phyloP scores from a whole-genome alignment of 441 rosid genomes.

The Erysimum cheiri region DNA sequence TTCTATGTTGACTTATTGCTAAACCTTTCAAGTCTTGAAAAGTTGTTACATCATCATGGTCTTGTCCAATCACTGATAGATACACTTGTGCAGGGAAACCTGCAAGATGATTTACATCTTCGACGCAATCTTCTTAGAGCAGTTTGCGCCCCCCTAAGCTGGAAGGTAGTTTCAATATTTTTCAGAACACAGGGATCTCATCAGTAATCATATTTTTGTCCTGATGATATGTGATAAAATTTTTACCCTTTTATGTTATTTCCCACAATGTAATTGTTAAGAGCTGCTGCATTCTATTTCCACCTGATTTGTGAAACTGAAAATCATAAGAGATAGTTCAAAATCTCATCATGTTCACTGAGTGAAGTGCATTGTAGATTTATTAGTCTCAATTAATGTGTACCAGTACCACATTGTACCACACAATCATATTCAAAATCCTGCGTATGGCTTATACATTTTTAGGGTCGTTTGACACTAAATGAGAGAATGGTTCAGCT shows the following conservation, averaged over 20 bases:
- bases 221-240: constrained; percentile 27
- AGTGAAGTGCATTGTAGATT: constrained; percentile 9
- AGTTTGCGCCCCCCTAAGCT: constrained; percentile 60
- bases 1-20: constrained; percentile 19
- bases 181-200: constrained; percentile 12
- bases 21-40: constrained; percentile 17
- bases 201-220: constrained; percentile 20
- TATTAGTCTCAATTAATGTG: constrained; percentile 18
- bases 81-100: constrained; percentile 70
- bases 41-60: constrained; percentile 23
- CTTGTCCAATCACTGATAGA: constrained; percentile 12
- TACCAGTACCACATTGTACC: constrained; percentile 16
- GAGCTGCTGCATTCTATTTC: constrained; percentile 29
- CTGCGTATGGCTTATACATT: constrained; percentile 34
- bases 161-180: constrained; percentile 63
- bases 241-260: constrained; percentile 11
- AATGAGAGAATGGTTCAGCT: constrained; percentile 64
- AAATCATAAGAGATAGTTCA: constrained; percentile 17
- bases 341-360: constrained; percentile 22
- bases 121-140: constrained; percentile 81
- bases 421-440: constrained; percentile 21
- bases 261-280: constrained; percentile 18
- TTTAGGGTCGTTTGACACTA: constrained; percentile 64
- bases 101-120: constrained; percentile 77
- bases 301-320: constrained; percentile 35